Conservation (phyloP, 352 stramenopile genomes). For the Thalassiosira ordinaria region DNA sequence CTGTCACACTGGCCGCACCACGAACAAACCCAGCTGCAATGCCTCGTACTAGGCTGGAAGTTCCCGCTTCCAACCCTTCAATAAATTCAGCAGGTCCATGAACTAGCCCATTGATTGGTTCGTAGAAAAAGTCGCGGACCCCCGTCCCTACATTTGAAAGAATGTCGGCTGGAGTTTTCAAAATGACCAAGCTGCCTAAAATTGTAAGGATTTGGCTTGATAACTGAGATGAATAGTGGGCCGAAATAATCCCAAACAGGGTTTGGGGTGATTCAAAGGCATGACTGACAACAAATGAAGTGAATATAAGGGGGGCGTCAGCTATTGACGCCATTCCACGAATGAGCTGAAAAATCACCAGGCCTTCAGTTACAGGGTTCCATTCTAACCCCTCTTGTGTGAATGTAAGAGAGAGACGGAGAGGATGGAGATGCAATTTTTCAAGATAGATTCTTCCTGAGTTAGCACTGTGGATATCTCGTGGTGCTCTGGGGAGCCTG, state of each 20-base stretch:
- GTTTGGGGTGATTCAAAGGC: conserved; percentile 84
- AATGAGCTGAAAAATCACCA: conserved; percentile 82
- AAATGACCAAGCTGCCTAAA: conserved; percentile 77
- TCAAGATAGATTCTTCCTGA: conserved; percentile 77
- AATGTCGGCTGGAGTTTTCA: conserved; percentile 79
- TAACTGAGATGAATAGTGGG: conserved; percentile 84
- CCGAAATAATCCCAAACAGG: conserved; percentile 67
- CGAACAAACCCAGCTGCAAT: conserved; percentile 80
- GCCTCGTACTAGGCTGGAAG: conserved; percentile 73
- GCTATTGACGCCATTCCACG: conserved; percentile 77
- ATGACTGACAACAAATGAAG: conserved; percentile 82
- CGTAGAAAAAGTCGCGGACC: conserved; percentile 96
- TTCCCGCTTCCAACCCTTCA: conserved; percentile 76
- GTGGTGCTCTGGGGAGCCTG: conserved; percentile 36
- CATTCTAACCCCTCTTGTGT: conserved; percentile 79
- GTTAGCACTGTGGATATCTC: conserved; percentile 73
- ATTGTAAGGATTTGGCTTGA: conserved; percentile 82
- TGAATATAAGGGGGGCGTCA: conserved; percentile 81
- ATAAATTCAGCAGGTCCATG: conserved; percentile 75
- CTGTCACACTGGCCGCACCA: conserved; percentile 77
- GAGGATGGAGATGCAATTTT: conserved; percentile 76
- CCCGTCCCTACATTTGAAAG: conserved; percentile 95
- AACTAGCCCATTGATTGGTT: conserved; percentile 87
- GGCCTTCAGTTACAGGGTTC: conserved; percentile 65
- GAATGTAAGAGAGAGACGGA: conserved; percentile 77